Evolutionary conservation across 768 basidiomycete species (phyloP).

Genomic region (Boletus subcaerulescens): DNA sequence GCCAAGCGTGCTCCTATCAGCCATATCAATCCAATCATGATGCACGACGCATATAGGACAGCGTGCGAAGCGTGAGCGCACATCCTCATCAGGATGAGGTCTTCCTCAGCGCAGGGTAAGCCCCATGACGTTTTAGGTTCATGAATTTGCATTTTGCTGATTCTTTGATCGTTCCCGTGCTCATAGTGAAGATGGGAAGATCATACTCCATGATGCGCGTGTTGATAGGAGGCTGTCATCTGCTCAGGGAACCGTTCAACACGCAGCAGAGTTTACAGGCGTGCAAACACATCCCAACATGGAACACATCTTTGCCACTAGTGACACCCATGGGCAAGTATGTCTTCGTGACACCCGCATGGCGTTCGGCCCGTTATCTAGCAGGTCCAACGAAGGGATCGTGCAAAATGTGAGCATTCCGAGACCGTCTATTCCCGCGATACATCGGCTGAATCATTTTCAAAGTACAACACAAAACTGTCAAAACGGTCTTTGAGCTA

Average conservation of each 20-base stretch:
- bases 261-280: constrained; percentile 56
- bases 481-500: constrained; percentile 38
- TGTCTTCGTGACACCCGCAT: constrained; percentile 70
- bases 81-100: constrained; percentile 68
- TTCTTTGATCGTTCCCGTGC: constrained; percentile 17
- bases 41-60: constrained; percentile 45
- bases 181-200: constrained; percentile 65
- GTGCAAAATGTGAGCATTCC: constrained; percentile 37
- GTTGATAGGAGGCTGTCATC: constrained; percentile 31
- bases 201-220: constrained; percentile 62
- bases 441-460: constrained; percentile 29
- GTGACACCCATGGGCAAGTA: constrained; percentile 56
- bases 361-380: constrained; percentile 58
- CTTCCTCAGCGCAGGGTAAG: constrained; percentile 67
- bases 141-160: constrained; percentile 11
- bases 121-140: constrained; percentile 12
- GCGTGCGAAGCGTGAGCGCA: constrained; percentile 60
- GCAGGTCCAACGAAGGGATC: constrained; percentile 48
- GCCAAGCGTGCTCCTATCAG: constrained; percentile 18
- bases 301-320: constrained; percentile 67
- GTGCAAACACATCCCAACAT: constrained; percentile 66
- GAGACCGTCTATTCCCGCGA: constrained; percentile 3
- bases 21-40: constrained; percentile 14
- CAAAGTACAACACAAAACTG: constrained; percentile 45
- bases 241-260: constrained; percentile 52